These are phyloP conservation scores for Tricladium varicosporioides DNA, from an alignment of 2,329 filamentous ascomycete genomes.

Conservation along the genomic window DNA sequence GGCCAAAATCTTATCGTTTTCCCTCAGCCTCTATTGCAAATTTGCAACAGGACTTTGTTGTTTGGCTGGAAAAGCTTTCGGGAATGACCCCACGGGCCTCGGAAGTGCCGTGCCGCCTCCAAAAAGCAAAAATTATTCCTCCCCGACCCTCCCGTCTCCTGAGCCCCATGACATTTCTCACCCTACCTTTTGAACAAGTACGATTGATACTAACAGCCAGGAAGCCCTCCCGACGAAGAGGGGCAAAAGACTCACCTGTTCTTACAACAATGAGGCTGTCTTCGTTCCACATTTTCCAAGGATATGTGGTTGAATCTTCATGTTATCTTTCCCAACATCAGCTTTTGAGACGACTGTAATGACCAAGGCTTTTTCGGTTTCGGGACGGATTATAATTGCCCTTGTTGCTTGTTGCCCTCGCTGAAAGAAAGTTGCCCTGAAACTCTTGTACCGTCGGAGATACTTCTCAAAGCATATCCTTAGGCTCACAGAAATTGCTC, in stretches of 20 bases:
- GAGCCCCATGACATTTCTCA: too few relatives aligned
- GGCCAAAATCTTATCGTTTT: too few relatives aligned
- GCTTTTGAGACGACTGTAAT: not conserved
- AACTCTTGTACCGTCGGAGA: not conserved
- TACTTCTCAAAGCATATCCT: not conserved
- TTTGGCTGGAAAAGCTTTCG: too few relatives aligned
- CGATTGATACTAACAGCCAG: not conserved
- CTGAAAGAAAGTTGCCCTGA: not conserved
- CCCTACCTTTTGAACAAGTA: too few relatives aligned
- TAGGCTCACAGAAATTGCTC: not conserved
- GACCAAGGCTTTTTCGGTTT: not conserved
- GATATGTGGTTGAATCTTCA: not conserved
- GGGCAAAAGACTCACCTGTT: not conserved
- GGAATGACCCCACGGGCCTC: too few relatives aligned
- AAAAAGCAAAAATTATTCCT: too few relatives aligned
- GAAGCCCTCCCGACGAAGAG: not conserved
- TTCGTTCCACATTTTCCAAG: not conserved
- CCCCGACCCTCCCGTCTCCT: too few relatives aligned
- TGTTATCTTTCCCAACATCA: not conserved
- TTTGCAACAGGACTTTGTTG: too few relatives aligned
- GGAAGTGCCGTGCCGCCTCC: too few relatives aligned
- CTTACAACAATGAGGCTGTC: not conserved
- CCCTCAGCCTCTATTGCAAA: too few relatives aligned
- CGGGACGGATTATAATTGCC: not conserved
- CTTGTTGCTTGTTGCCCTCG: not conserved